Evolutionary conservation across 768 basidiomycete genomes (phyloP).

Genomic region (Amanita fuliginea): DNA sequence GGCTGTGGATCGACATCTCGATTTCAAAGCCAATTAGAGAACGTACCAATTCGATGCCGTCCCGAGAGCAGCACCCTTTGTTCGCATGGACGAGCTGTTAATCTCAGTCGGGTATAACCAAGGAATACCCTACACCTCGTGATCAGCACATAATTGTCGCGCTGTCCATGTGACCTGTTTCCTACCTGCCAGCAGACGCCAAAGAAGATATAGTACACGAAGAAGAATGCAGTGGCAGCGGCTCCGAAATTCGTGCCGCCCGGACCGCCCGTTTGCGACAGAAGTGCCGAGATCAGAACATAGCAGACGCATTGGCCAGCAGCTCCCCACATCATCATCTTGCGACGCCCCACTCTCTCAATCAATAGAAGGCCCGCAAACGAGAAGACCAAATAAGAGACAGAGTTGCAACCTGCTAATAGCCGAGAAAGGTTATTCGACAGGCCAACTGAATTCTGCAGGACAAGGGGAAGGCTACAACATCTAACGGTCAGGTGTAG

Average conservation of each 20-base stretch:
- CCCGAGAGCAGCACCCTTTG: constrained; percentile 36
- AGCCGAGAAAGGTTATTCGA: constrained; percentile 38
- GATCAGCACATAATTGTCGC: background rate
- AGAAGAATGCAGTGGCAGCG: constrained; percentile 37
- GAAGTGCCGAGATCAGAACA: constrained; percentile 29
- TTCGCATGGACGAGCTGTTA: constrained; percentile 37
- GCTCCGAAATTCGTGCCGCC: constrained; percentile 26
- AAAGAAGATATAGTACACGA: constrained; percentile 39
- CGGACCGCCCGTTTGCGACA: constrained; percentile 24
- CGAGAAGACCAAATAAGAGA: constrained; percentile 37
- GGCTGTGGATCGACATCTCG: background rate
- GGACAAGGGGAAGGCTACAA: constrained; percentile 32
- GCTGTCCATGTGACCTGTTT: background rate
- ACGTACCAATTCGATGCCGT: constrained; percentile 36
- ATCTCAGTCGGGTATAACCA: constrained; percentile 44
- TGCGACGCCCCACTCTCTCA: constrained; percentile 36
- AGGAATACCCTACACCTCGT: constrained; percentile 26
- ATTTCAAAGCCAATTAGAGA: background rate
- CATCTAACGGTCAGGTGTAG: background rate
- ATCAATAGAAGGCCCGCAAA: constrained; percentile 35
- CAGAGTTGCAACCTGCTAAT: constrained; percentile 40
- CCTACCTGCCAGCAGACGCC: constrained; percentile 42
- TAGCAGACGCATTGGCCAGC: constrained; percentile 38
- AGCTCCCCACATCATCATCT: constrained; percentile 44
- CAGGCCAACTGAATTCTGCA: constrained; percentile 39